phyloP scores from a whole-genome alignment of 2,329 filamentous ascomycete species.

The Pseudopithomyces maydicus region DNA sequence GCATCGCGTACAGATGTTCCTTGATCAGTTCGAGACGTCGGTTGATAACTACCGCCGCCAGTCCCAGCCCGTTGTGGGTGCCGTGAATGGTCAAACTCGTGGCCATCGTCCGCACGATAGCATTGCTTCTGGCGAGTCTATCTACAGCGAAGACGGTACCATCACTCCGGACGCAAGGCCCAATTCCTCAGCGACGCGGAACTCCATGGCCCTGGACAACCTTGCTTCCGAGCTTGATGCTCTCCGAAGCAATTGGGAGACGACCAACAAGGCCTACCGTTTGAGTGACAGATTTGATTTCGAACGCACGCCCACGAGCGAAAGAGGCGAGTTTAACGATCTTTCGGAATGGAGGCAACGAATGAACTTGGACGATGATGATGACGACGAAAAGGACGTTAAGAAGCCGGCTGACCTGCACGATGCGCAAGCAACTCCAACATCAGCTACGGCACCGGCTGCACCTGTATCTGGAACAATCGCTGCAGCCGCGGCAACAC shows the following conservation, averaged over 20 bases:
- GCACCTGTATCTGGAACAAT: no score
- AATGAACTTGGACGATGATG: slow-evolving; percentile 37
- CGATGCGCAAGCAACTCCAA: slow-evolving; percentile 2
- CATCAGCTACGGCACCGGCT: background rate
- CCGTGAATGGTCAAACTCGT: slow-evolving; percentile 39
- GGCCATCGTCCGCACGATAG: slow-evolving; percentile 60
- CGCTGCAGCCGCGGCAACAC: slow-evolving; percentile 6
- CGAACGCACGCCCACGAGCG: slow-evolving; percentile 58
- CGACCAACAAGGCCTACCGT: slow-evolving; percentile 92
- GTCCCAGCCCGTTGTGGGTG: slow-evolving; percentile 51
- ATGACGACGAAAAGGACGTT: slow-evolving; percentile 8
- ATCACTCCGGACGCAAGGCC: slow-evolving; percentile 39
- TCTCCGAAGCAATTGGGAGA: slow-evolving; percentile 90
- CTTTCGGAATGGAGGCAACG: slow-evolving; percentile 42
- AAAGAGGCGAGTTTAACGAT: slow-evolving; percentile 37
- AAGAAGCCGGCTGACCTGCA: slow-evolving; percentile 2
- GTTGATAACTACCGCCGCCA: slow-evolving; percentile 93
- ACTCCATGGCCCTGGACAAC: slow-evolving; percentile 79
- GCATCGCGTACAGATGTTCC: slow-evolving; percentile 86
- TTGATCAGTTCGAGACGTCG: slow-evolving; percentile 92
- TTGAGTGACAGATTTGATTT: slow-evolving; percentile 90
- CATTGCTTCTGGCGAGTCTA: slow-evolving; percentile 62
- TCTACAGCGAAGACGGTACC: slow-evolving; percentile 51
- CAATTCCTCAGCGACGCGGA: slow-evolving; percentile 50
- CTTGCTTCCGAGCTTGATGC: slow-evolving; percentile 91